A percentile compares a stretch with the other conserved stretches of the same genome.
phyloP scores from a whole-genome alignment of 1,284 basidiomycete genomes.

The Cystobasidium pallidum region DNA sequence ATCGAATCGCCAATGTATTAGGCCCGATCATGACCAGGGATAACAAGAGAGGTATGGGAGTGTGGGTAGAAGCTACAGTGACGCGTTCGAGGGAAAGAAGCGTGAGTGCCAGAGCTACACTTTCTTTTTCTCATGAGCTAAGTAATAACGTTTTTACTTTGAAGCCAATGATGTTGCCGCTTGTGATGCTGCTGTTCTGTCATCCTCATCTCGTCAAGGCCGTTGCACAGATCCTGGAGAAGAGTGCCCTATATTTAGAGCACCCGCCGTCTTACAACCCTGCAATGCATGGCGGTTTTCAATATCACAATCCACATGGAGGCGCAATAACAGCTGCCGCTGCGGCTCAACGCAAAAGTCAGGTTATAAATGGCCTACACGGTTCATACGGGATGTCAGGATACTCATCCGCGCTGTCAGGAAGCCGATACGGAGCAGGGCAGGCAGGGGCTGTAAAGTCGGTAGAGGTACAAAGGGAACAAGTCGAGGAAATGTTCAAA shows the following conservation, averaged over 20 bases:
- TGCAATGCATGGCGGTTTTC: constrained; percentile 66
- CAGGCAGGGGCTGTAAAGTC: constrained; percentile 59
- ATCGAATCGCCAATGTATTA: constrained; percentile 73
- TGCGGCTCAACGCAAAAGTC: constrained; percentile 45
- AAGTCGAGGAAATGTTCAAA: constrained; percentile 92
- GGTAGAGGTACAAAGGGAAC: constrained; percentile 87
- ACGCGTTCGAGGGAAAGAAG: constrained; percentile 57
- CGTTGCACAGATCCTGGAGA: constrained; percentile 70
- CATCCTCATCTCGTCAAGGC: constrained; percentile 84
- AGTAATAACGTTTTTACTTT: too few species aligned
- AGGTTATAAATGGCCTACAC: constrained; percentile 30
- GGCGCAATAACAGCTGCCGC: constrained; percentile 25
- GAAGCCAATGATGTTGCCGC: constrained; percentile 74
- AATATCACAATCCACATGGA: constrained; percentile 85
- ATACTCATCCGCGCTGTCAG: constrained; percentile 9
- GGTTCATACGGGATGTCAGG: constrained; percentile 8
- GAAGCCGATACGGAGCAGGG: constrained; percentile 5
- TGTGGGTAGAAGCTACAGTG: constrained; percentile 73
- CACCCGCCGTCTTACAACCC: constrained; percentile 69
- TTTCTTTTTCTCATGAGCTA: too few species aligned
- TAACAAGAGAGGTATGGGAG: constrained; percentile 60
- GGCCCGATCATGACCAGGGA: constrained; percentile 66
- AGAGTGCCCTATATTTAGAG: constrained; percentile 70
- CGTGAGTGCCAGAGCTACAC: constrained; percentile 54
- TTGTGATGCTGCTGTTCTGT: constrained; percentile 87